Base-by-base conservation (phyloP, 768 basidiomycete species). In the Coprinopsis marcescibilis region DNA sequence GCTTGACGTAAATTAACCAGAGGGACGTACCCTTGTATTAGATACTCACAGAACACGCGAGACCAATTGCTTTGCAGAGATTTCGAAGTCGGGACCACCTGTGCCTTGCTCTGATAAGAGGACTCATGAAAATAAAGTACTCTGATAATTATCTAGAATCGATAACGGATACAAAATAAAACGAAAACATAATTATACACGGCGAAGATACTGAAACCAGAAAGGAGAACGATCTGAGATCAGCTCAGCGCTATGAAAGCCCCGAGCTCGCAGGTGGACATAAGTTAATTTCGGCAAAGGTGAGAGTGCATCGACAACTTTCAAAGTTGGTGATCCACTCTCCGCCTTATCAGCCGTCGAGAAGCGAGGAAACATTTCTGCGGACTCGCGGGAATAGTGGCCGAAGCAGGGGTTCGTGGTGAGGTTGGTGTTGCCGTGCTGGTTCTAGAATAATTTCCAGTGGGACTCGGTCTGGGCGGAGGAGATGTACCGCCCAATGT, bases 401-500 rank as follows among this genome's bases (percentile, higher is more conserved):
- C 34, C 42, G 51, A 45, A 36, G 50, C 14, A 38, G 40, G 46
- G 45, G 41, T 20, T 12, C 37, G 23, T 45, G 48, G 42, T 41
- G 45, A n/a, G 39, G 29, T 45, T 13, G 52, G 40, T 20, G 36
- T 33, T 39, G 43, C 33, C 19, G 36, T 29, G 44, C 41, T 32
- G 17, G 46, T 40, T 13, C 36, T 21, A 11, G 34, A 25, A 5
- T 27, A 23, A 26, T 20, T 25, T 11, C 32, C 32, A 38, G 49
- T 35, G 25, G 36, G 37, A 42, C 41, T 25, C 35, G 45, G 42
- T 17, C 42, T 32, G 6, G 42, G 8, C 14, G 46, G 50, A 42
- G 60, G 57, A 45, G 51, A 43, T 45, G 47, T 60, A 38, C 55
- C 55, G 38, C 53, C 54, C 40, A 69, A 65, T 8, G 56, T 59